Evolutionary conservation across 345 rosid genomes (phyloP).

Genomic region (Orychophragmus violaceus): DNA sequence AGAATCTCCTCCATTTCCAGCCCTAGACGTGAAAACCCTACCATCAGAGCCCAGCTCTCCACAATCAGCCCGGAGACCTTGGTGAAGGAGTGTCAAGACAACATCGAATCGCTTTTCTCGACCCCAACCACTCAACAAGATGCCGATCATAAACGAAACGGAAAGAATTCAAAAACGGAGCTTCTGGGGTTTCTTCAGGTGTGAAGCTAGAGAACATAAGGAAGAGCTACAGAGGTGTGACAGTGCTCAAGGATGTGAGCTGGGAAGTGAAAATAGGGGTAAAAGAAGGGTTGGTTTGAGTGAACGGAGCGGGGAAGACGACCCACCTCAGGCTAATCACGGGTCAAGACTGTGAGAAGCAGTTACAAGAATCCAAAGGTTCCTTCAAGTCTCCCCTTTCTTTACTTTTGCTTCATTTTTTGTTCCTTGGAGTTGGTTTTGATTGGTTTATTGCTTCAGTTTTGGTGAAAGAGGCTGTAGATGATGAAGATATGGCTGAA

Average conservation of each 20-base stretch:
- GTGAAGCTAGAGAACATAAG: slow-evolving; percentile 71
- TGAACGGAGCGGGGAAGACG: slow-evolving; percentile 90
- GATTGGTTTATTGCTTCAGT: slow-evolving; percentile 32
- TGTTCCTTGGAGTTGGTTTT: background rate
- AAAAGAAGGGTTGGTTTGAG: slow-evolving; percentile 81
- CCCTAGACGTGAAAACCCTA: slow-evolving; percentile 3
- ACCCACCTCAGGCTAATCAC: slow-evolving; percentile 83
- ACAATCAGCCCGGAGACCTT: slow-evolving; percentile 42
- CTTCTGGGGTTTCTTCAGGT: slow-evolving; percentile 72
- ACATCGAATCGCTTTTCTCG: slow-evolving; percentile 57
- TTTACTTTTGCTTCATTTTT: background rate
- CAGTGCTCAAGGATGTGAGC: slow-evolving; percentile 63
- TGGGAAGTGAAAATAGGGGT: slow-evolving; percentile 93
- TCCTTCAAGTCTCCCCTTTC: background rate
- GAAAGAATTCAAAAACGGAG: slow-evolving; percentile 37
- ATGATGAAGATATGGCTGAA: slow-evolving; percentile 90
- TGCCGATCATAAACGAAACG: slow-evolving; percentile 24
- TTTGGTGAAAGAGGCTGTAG: slow-evolving; percentile 64
- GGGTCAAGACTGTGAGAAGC: slow-evolving; percentile 78
- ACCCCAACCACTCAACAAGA: slow-evolving; percentile 18
- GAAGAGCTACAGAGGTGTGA: slow-evolving; percentile 73
- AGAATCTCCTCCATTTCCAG: slow-evolving; percentile 24
- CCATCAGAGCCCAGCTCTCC: slow-evolving; percentile 35
- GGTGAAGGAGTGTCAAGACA: background rate
- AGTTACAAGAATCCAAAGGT: slow-evolving; percentile 80